Evolutionary conservation across 805 yeast genomes (phyloP).

Genomic region (Komagataella ulmi): DNA sequence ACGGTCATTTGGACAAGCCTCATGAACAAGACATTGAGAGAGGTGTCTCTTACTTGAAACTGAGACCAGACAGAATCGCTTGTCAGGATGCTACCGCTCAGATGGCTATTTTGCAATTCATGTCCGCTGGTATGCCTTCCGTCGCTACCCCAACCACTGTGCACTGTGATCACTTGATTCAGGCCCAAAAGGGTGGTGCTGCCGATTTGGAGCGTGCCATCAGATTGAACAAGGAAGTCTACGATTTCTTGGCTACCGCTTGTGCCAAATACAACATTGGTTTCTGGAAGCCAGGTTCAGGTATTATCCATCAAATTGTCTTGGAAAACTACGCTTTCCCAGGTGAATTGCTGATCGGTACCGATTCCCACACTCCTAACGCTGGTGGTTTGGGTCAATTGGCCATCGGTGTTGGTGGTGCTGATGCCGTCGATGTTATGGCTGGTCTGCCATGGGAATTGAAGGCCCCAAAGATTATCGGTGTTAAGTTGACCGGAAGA

Average conservation of each 20-base stretch:
- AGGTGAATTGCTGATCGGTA: conserved; percentile 93
- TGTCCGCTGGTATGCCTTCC: conserved; percentile 84
- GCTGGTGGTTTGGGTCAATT: conserved; percentile 98
- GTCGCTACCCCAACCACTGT: conserved; percentile 93
- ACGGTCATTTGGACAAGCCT: conserved; percentile 85
- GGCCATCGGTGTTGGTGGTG: conserved; percentile 99
- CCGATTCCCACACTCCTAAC: conserved; percentile 97
- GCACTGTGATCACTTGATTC: conserved; percentile 97
- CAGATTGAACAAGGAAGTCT: conserved; percentile 84
- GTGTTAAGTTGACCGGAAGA: conserved; percentile 85
- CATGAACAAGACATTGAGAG: conserved; percentile 63
- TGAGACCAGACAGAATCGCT: conserved; percentile 95
- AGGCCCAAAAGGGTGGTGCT: conserved; percentile 88
- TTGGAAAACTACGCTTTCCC: conserved; percentile 95
- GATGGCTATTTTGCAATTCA: conserved; percentile 96
- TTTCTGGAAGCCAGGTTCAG: conserved; percentile 99
- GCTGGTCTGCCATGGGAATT: conserved; percentile 98
- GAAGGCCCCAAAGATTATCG: conserved; percentile 90
- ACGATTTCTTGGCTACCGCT: conserved; percentile 86
- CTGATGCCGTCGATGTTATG: conserved; percentile 97
- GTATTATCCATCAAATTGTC: conserved; percentile 96
- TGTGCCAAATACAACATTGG: conserved; percentile 93
- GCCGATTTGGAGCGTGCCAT: conserved; percentile 72
- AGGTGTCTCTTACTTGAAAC: conserved; percentile 83
- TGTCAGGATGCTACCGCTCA: conserved; percentile 99